Conservation (phyloP, 2,329 filamentous ascomycete genomes). For the Cryphonectria naterciae region DNA sequence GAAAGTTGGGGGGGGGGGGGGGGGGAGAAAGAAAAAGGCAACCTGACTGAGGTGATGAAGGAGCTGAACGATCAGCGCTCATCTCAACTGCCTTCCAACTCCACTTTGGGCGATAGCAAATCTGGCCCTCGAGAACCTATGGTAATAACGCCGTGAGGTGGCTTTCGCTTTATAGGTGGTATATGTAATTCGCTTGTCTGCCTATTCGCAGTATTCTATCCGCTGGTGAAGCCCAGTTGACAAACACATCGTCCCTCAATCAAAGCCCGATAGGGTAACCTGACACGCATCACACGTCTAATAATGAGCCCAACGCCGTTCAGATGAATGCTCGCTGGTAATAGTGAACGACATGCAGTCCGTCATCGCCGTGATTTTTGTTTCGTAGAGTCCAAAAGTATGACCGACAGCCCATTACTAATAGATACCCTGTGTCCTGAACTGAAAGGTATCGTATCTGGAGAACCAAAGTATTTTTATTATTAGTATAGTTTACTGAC, state of each 20-base stretch:
- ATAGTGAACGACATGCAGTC: conserved; percentile 12
- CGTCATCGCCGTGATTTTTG: conserved; percentile 8
- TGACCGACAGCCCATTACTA: conserved; percentile 43
- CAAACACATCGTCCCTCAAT: conserved; percentile 2
- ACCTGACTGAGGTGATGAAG: not conserved
- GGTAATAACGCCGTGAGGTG: not conserved
- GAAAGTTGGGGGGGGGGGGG: too few species aligned
- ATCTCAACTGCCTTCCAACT: not conserved
- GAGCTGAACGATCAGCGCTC: not conserved
- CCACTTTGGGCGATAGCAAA: not conserved
- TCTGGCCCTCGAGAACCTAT: not conserved
- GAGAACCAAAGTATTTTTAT: not conserved
- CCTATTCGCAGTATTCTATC: not conserved
- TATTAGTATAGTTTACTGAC: conserved; percentile 10
- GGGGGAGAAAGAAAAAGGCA: not conserved
- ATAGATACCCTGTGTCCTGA: conserved; percentile 86
- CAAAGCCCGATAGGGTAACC: not conserved
- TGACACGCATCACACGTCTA: conserved; percentile 9
- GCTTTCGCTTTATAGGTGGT: not conserved
- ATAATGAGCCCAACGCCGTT: conserved; percentile 24
- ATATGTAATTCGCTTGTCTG: conserved; percentile 8
- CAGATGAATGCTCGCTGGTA: conserved; percentile 24
- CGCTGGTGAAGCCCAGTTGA: not conserved
- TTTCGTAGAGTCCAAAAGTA: conserved; percentile 18
- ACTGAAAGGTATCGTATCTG: conserved; percentile 85